Evolutionary conservation across 768 basidiomycete genomes (phyloP).

Genomic region (Lyophyllum semitale): DNA sequence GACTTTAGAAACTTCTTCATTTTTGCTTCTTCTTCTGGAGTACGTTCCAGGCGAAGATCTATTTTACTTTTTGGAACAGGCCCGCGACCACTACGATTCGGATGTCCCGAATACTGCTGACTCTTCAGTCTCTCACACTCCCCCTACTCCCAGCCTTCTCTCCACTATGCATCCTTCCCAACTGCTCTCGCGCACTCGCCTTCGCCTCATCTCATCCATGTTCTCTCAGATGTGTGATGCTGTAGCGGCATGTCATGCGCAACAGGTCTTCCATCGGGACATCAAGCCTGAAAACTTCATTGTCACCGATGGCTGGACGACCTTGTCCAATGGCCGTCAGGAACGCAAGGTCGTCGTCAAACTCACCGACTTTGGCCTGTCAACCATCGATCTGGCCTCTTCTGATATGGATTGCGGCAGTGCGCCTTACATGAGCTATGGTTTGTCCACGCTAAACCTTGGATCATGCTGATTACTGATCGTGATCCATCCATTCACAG

Average conservation of each 20-base stretch:
- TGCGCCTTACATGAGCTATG: constrained; percentile 98
- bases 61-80: constrained; percentile 97
- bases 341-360: constrained; percentile 95
- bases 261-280: constrained; percentile 92
- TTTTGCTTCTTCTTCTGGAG: constrained; percentile 91
- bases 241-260: constrained; percentile 90
- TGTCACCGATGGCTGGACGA: constrained; percentile 78
- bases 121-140: constrained; percentile 61
- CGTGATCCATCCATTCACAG: constrained; percentile 38
- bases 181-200: constrained; percentile 82
- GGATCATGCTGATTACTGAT: constrained; percentile 14
- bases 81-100: constrained; percentile 80
- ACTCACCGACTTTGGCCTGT: constrained; percentile 94
- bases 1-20: constrained; percentile 90
- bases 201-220: constrained; percentile 95
- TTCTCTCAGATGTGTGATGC: constrained; percentile 99
- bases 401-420: constrained; percentile 98
- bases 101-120: constrained; percentile 41
- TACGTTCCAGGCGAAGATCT: constrained; percentile 96
- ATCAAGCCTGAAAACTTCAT: constrained; percentile 99
- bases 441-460: constrained; percentile 43
- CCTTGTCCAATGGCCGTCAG: constrained; percentile 52
- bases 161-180: constrained; percentile 79
- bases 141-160: constrained; percentile 91
- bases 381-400: constrained; percentile 84